Evolutionary conservation across 306 rosid species (phyloP).

Genomic region (Quercus bicolor): DNA sequence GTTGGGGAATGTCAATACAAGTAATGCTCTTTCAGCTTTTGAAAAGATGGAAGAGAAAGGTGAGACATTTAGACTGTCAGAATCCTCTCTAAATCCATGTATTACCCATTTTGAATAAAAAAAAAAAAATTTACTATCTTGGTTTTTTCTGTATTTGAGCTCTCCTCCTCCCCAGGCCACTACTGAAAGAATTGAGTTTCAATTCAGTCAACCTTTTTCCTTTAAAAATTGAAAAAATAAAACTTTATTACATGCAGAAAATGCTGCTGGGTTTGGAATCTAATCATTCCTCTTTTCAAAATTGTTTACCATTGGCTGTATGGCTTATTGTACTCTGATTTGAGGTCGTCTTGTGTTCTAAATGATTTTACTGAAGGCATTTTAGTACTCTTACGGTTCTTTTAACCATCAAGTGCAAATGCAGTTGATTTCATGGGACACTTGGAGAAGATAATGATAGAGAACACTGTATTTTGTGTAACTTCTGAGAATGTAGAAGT

Average conservation of each 20-base stretch:
- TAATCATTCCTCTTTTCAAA: not conserved
- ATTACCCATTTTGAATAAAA: not conserved
- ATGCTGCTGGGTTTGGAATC: not conserved
- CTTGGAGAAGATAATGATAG: not conserved
- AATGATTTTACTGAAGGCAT: slow-evolving; percentile 6
- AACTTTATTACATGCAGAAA: not conserved
- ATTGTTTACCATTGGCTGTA: not conserved
- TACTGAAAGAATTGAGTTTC: not conserved
- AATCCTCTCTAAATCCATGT: not conserved
- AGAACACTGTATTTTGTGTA: not conserved
- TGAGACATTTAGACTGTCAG: slow-evolving; percentile 25
- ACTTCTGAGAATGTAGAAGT: too few relatives aligned
- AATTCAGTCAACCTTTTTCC: not conserved
- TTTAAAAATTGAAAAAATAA: not conserved
- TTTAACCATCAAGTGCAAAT: not conserved
- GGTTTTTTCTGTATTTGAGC: not conserved
- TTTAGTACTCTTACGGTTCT: not conserved
- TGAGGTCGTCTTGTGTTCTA: not conserved
- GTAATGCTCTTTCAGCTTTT: slow-evolving; percentile 90
- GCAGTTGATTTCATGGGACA: slow-evolving; percentile 1
- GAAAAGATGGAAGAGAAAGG: slow-evolving; percentile 99
- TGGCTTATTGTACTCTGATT: not conserved
- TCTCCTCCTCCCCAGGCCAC: not conserved
- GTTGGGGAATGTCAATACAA: slow-evolving; percentile 90
- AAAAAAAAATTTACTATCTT: not conserved